Evolutionary conservation across 1,139 yeast genomes (phyloP).

Genomic region (Yamadazyma triangularis): DNA sequence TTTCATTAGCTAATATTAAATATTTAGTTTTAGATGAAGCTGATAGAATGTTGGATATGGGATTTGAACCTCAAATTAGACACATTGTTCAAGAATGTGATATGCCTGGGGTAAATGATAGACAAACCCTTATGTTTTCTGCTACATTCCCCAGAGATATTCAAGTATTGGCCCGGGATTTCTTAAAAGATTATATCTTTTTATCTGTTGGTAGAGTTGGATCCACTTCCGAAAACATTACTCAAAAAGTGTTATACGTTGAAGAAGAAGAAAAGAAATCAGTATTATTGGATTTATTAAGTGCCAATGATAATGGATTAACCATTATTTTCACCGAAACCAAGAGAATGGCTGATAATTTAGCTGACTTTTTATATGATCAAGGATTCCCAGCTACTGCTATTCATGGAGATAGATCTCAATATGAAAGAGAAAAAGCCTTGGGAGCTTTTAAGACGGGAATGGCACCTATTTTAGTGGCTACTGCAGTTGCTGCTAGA

Average conservation of each 20-base stretch:
- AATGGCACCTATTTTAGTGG: conserved; percentile 87
- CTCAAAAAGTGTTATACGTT: conserved; percentile 88
- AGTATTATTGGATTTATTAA: conserved; percentile 80
- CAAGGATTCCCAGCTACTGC: conserved; percentile 96
- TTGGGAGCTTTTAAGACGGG: conserved; percentile 85
- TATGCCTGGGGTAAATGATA: conserved; percentile 85
- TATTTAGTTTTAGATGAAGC: conserved; percentile 97
- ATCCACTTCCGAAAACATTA: conserved; percentile 94
- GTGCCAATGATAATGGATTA: conserved; percentile 75
- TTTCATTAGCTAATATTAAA: conserved; percentile 84
- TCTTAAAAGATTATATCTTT: conserved; percentile 92
- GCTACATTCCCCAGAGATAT: conserved; percentile 99
- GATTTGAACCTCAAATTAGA: conserved; percentile 99
- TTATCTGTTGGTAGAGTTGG: conserved; percentile 98
- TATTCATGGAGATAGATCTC: conserved; percentile 98
- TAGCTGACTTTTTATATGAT: conserved; percentile 86
- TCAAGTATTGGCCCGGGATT: conserved; percentile 95
- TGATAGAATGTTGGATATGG: conserved; percentile 99
- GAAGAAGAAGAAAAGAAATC: conserved; percentile 95
- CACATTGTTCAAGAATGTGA: conserved; percentile 96
- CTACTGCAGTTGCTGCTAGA: conserved; percentile 99
- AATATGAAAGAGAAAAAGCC: conserved; percentile 96
- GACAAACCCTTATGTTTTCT: conserved; percentile 97
- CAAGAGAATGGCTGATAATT: conserved; percentile 95
- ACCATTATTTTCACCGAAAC: conserved; percentile 96